phyloP scores from a whole-genome alignment of 164 flowering plant species.

The Saururus chinensis region DNA sequence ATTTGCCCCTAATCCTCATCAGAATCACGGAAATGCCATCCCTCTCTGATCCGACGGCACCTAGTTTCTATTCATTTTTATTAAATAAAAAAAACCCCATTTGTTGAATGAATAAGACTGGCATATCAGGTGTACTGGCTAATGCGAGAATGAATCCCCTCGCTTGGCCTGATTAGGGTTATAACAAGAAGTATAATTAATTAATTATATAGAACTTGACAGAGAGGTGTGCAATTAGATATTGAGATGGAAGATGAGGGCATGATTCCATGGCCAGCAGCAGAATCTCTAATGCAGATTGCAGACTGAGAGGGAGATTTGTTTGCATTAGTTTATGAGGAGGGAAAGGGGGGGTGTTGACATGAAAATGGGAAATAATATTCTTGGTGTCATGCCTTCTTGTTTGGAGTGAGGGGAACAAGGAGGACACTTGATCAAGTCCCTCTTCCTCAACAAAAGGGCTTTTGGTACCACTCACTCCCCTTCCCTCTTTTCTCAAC shows the following conservation, averaged over 20 bases:
- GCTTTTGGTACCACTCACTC: not conserved
- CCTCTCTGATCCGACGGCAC: too few species aligned
- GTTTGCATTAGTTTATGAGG: not conserved
- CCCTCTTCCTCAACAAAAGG: not conserved
- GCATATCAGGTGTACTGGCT: too few species aligned
- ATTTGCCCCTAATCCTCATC: too few species aligned
- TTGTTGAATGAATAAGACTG: too few species aligned
- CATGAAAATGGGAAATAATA: not conserved
- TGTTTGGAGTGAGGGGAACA: slow-evolving; percentile 1
- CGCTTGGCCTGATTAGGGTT: too few species aligned
- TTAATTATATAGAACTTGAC: too few species aligned
- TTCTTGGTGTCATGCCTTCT: not conserved
- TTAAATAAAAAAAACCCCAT: too few species aligned
- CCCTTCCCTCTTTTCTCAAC: not conserved
- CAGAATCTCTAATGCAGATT: not conserved
- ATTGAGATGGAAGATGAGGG: not conserved
- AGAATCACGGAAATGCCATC: too few species aligned
- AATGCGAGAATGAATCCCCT: too few species aligned
- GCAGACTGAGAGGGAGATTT: not conserved
- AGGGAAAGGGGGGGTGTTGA: not conserved
- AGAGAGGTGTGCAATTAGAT: not conserved
- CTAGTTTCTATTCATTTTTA: too few species aligned
- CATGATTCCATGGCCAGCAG: not conserved
- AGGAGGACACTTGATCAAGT: not conserved
- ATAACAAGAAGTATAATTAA: too few species aligned